Base-by-base conservation (phyloP, 306 rosid species). In the Medicago ruthenica region DNA sequence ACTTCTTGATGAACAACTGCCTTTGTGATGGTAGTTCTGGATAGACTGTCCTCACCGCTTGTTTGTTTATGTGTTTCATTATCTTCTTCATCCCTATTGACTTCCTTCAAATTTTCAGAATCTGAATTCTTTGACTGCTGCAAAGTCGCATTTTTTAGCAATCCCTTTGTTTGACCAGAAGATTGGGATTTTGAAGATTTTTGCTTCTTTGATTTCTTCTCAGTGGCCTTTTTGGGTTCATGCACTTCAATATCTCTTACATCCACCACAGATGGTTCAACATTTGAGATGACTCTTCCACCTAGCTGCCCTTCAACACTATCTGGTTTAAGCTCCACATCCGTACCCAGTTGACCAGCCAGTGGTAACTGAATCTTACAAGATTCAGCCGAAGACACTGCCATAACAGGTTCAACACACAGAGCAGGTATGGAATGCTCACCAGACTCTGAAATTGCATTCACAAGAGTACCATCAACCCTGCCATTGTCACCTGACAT, bases 131-230 rank as follows among this genome's bases (percentile, higher is more conserved):
- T 88, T 71, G 81, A 70, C 61, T 79, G 87, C 78, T 72, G 92
- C 37, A 59, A 61, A 57, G 71, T 76, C 40, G 63, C 63, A 37
- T 67, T 57, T 84, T 87, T 91, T 10, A 65, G 68, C 64, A 82
- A 83, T 22, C 75, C 88, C 86, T 86, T 90, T 13, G 84, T 81
- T 84, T 86, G 91, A 48, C 92, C 95, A 80, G 87, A 76, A 62
- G 86, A 57, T 47, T 84, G 88, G 9, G 82, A 81, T 84, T 90
- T 94, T 4, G 88, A 82, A 79, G 97, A 85, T 47, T 90, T 94
- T 80, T 88, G 97, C 87, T 90, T 92, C 81, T 87, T 92, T 5
- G 92, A 76, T 83, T 92, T 94, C 82, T 92, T 94, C 83, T 94
- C 97, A 68, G 88, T 81, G 48, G 84, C 66, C 77, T 92, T 94